Evolutionary conservation across 2,329 filamentous ascomycete genomes (phyloP).

Genomic region (Cladosporium sphaerospermum): DNA sequence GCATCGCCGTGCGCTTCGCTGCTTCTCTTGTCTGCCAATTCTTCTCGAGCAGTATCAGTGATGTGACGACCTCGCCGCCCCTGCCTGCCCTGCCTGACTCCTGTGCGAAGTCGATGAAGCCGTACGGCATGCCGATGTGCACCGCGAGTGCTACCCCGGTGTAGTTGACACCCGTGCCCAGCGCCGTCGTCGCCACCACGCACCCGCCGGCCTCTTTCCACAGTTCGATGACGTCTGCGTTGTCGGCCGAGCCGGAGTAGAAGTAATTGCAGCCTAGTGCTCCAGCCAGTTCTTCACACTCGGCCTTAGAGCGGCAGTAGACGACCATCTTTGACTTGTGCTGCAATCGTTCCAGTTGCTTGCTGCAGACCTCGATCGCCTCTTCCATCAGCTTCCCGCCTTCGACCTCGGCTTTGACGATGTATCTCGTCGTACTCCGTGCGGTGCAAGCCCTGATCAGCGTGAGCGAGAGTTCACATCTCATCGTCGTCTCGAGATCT

Average conservation of each 20-base stretch:
- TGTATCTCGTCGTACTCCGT: constrained; percentile 12
- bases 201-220: constrained; percentile 13
- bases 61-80: constrained; percentile 10
- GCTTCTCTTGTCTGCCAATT: background rate
- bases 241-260: constrained; percentile 11
- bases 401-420: background rate
- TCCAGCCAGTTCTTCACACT: constrained; percentile 13
- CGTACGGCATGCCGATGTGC: constrained; percentile 13
- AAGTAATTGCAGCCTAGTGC: constrained; percentile 14
- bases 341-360: background rate
- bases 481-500: constrained; percentile 13
- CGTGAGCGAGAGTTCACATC: constrained; percentile 11
- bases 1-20: background rate
- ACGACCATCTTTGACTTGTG: constrained; percentile 12
- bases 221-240: constrained; percentile 12
- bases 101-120: constrained; percentile 18
- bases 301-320: constrained; percentile 15
- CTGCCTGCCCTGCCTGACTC: constrained; percentile 12
- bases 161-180: constrained; percentile 18
- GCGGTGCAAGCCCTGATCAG: constrained; percentile 15
- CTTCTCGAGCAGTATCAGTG: constrained; percentile 12
- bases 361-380: background rate
- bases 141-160: constrained; percentile 14
- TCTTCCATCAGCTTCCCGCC: background rate
- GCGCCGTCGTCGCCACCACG: constrained; percentile 20